Evolutionary conservation across 2,329 filamentous ascomycete species (phyloP).

Genomic region (Ophiosphaerella herpotricha): DNA sequence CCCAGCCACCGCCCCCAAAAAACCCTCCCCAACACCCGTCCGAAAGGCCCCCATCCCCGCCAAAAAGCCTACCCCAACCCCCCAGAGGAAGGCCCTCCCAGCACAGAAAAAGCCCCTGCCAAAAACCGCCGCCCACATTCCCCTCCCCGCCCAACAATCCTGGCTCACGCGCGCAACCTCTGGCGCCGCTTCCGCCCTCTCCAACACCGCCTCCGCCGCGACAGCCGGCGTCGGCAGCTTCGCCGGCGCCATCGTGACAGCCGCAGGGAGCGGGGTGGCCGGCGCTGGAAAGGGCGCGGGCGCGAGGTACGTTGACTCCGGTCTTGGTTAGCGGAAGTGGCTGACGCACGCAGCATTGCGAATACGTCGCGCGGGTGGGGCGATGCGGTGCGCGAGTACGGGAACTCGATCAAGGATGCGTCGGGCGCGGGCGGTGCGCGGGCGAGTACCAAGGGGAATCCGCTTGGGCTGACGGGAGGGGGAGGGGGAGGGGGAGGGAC

Average conservation of each 20-base stretch:
- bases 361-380: constrained; percentile 53
- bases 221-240: constrained; percentile 52
- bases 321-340: background rate
- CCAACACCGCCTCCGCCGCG: constrained; percentile 47
- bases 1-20: constrained; percentile 22
- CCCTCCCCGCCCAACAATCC: constrained; percentile 42
- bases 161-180: constrained; percentile 48
- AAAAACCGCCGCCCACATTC: constrained; percentile 12
- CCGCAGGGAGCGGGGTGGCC: constrained; percentile 53
- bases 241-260: constrained; percentile 49
- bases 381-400: constrained; percentile 55
- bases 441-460: constrained; percentile 52
- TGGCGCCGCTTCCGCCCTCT: constrained; percentile 17
- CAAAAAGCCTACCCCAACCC: constrained; percentile 20
- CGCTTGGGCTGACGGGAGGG: constrained; percentile 49
- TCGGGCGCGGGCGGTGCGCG: constrained; percentile 51
- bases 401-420: constrained; percentile 56
- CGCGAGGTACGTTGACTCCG: constrained; percentile 35
- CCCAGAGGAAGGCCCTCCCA: constrained; percentile 11
- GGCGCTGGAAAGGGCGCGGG: constrained; percentile 53
- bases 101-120: constrained; percentile 22
- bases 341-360: constrained; percentile 43
- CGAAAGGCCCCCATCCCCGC: constrained; percentile 10
- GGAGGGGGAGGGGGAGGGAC: constrained; percentile 31
- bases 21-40: constrained; percentile 7